A percentile compares a stretch with the other conserved stretches of the same genome.
These are phyloP conservation scores for Picochlorum sp. DNA, from an alignment of 139 green algal species.

Conservation along the genomic window DNA sequence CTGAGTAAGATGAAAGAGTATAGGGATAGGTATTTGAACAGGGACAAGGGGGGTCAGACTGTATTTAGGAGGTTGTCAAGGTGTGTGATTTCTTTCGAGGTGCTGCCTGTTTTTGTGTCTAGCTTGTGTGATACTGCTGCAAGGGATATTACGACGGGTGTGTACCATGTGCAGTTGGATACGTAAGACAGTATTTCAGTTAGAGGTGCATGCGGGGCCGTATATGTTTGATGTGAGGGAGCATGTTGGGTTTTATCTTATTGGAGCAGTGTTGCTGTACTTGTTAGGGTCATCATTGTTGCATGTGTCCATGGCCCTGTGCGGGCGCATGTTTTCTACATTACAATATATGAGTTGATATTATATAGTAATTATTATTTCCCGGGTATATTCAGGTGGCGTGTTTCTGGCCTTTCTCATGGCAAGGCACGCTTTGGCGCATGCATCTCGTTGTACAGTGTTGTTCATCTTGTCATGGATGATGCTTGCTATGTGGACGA, in stretches of 20 bases:
- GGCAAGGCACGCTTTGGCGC: not conserved
- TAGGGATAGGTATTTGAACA: not conserved
- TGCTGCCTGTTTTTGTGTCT: no score
- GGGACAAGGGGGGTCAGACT: not conserved
- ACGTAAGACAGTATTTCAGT: not conserved
- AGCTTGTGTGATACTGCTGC: no score
- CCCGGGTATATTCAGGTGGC: not conserved
- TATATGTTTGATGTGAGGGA: constrained; percentile 3
- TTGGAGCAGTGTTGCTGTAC: not conserved
- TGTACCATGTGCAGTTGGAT: no score
- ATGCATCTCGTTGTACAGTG: not conserved
- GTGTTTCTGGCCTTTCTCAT: not conserved
- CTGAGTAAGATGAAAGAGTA: not conserved
- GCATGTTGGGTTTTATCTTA: not conserved
- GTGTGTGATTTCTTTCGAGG: not conserved
- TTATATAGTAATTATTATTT: no score
- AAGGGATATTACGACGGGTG: no score
- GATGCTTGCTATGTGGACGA: not conserved
- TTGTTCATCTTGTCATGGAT: not conserved
- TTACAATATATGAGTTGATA: no score
- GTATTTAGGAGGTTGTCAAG: not conserved
- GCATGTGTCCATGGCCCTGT: no score
- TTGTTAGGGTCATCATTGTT: not conserved
- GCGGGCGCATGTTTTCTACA: no score
- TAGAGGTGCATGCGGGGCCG: not conserved